Conservation (phyloP, 2,329 filamentous ascomycete genomes). For the Cladosporium colombiae region DNA sequence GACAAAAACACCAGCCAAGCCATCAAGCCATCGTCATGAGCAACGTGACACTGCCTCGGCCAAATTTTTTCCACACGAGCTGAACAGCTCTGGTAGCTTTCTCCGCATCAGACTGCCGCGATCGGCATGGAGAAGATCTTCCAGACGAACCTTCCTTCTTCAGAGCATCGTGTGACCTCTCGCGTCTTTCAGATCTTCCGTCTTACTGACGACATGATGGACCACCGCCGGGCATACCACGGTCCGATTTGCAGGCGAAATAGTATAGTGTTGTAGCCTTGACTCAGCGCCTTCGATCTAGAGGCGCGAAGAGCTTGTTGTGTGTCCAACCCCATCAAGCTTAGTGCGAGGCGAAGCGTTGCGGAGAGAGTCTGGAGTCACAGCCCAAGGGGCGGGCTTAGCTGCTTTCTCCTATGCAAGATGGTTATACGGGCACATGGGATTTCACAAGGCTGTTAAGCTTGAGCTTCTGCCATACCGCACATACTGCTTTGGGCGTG, state of each 20-base stretch:
- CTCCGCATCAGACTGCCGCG: background rate
- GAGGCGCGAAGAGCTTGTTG: conserved; percentile 10
- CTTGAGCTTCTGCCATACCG: conserved; percentile 1
- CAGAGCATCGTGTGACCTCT: conserved; percentile 7
- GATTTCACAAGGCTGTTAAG: conserved; percentile 2
- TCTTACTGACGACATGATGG: conserved; percentile 3
- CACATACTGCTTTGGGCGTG: background rate
- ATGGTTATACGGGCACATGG: background rate
- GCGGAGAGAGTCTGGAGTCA: conserved; percentile 8
- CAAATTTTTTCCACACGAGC: background rate
- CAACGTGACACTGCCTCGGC: conserved; percentile 14
- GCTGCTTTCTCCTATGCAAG: background rate
- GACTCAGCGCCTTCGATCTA: conserved; percentile 4
- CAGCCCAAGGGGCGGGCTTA: background rate
- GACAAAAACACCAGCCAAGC: background rate
- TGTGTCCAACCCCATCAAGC: background rate
- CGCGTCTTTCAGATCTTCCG: conserved; percentile 6
- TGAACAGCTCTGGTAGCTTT: background rate
- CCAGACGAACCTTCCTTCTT: conserved; percentile 13
- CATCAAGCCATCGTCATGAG: conserved; percentile 18
- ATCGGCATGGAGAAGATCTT: conserved; percentile 5
- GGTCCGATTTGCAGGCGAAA: background rate
- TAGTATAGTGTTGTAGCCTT: background rate
- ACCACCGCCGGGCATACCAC: conserved; percentile 1
- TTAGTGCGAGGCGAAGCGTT: conserved; percentile 5